phyloP scores from a whole-genome alignment of 169 alveolate genomes.

The Eimeria brunetti region DNA sequence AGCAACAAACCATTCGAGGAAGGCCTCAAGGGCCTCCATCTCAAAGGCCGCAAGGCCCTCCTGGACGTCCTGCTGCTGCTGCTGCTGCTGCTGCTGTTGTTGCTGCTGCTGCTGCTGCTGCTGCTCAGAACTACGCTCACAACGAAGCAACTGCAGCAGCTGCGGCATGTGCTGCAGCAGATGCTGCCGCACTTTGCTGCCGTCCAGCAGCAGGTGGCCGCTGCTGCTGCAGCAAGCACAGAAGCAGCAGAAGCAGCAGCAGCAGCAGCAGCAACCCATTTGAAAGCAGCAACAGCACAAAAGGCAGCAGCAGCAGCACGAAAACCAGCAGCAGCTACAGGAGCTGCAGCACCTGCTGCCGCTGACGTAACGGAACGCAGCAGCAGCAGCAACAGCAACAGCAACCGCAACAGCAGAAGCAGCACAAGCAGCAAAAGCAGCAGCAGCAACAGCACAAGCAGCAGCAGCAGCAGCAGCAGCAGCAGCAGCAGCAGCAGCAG shows the following conservation, averaged over 20 bases:
- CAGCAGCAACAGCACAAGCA: not conserved
- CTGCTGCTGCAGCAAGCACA: not conserved
- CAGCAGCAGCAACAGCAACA: not conserved
- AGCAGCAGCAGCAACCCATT: no score
- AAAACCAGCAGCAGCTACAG: not conserved
- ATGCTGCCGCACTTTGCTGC: not conserved
- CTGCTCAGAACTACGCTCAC: not conserved
- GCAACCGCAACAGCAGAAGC: not conserved
- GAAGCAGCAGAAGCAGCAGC: not conserved
- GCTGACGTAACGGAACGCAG: not conserved
- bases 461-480: not conserved
- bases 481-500: not conserved
- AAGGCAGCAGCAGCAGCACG: not conserved
- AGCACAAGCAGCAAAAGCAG: not conserved
- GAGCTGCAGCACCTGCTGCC: not conserved
- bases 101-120: not conserved
- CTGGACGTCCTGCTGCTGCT: not conserved
- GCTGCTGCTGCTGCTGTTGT: conserved; percentile 1
- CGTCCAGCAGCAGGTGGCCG: not conserved
- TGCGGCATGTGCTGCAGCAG: conserved; percentile 34
- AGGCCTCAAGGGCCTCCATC: conserved; percentile 28
- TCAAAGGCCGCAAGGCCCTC: conserved; percentile 4
- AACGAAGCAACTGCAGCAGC: conserved; percentile 44
- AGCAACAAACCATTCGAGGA: not conserved
- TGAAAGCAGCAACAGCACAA: no score